Evolutionary conservation across 768 basidiomycete genomes (phyloP).

Genomic region (Amylocystis lapponica): DNA sequence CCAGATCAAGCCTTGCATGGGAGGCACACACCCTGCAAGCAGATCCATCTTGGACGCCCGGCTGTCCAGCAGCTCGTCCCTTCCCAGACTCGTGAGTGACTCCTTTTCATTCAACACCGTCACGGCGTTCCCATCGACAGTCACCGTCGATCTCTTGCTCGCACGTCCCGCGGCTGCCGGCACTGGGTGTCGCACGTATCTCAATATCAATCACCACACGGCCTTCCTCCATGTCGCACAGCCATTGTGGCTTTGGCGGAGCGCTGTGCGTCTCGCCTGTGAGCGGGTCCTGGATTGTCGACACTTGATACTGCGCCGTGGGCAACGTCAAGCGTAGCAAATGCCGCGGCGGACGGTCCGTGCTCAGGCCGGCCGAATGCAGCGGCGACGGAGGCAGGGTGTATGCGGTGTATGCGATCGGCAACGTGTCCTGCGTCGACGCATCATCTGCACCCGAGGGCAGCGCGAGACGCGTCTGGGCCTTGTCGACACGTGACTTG

Average conservation of each 20-base stretch:
- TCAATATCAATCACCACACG: slow-evolving; percentile 53
- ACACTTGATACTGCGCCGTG: slow-evolving; percentile 73
- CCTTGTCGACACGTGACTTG: slow-evolving; percentile 37
- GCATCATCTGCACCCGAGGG: slow-evolving; percentile 13
- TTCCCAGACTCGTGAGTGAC: slow-evolving; percentile 59
- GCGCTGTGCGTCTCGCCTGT: slow-evolving; percentile 60
- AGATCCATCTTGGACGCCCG: slow-evolving; percentile 59
- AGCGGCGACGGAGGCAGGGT: slow-evolving; percentile 79
- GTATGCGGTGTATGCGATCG: slow-evolving; percentile 55
- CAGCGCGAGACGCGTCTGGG: slow-evolving; percentile 31
- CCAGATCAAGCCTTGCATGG: slow-evolving; percentile 5
- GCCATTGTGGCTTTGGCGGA: slow-evolving; percentile 68
- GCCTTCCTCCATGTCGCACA: slow-evolving; percentile 54
- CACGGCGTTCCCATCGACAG: slow-evolving; percentile 36
- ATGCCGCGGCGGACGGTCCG: slow-evolving; percentile 55
- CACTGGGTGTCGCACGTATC: slow-evolving; percentile 47
- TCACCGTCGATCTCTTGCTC: slow-evolving; percentile 32
- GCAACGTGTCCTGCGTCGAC: slow-evolving; percentile 33
- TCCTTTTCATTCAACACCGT: slow-evolving; percentile 70
- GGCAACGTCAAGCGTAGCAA: slow-evolving; percentile 74
- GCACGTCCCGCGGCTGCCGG: slow-evolving; percentile 28
- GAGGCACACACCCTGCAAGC: slow-evolving; percentile 57
- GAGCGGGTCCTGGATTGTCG: slow-evolving; percentile 76
- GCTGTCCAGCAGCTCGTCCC: slow-evolving; percentile 75
- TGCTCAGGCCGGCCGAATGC: slow-evolving; percentile 64